Evolutionary conservation across 257 asterid species (phyloP).

Genomic region (Misopates orontium): DNA sequence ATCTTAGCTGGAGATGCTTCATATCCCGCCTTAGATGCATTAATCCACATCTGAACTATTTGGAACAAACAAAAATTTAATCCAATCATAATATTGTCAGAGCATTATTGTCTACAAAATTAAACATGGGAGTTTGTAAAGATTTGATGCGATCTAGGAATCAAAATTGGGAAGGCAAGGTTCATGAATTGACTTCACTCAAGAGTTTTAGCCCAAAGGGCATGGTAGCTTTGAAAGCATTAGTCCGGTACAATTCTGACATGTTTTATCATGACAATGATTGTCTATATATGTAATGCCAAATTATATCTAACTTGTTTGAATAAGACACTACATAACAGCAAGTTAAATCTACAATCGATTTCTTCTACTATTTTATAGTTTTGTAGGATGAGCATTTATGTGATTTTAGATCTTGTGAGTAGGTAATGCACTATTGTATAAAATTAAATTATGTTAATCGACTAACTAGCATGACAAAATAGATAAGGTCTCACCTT

Average conservation of each 20-base stretch:
- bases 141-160: conserved; percentile 27
- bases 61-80: background rate
- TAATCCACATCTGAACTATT: conserved; percentile 7
- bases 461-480: too few relatives aligned
- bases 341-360: too few relatives aligned
- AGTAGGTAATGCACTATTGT: too few relatives aligned
- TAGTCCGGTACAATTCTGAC: conserved; percentile 26
- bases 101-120: conserved; percentile 22
- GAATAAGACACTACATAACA: too few relatives aligned
- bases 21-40: background rate
- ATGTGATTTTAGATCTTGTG: too few relatives aligned
- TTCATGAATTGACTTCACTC: conserved; percentile 37
- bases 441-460: too few relatives aligned
- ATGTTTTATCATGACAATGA: background rate
- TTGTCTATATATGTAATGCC: too few relatives aligned
- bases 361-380: too few relatives aligned
- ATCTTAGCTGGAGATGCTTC: conserved; percentile 35
- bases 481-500: too few relatives aligned
- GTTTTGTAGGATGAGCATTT: too few relatives aligned
- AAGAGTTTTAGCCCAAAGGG: conserved; percentile 21
- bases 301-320: too few relatives aligned
- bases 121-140: background rate
- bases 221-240: conserved; percentile 23
- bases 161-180: conserved; percentile 12
- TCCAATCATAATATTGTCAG: conserved; percentile 24